Evolutionary conservation across 73 alveolate genomes (phyloP), one percentile per base, ranked within the genome.

Genomic region (Tetrahymena malaccensis): DNA sequence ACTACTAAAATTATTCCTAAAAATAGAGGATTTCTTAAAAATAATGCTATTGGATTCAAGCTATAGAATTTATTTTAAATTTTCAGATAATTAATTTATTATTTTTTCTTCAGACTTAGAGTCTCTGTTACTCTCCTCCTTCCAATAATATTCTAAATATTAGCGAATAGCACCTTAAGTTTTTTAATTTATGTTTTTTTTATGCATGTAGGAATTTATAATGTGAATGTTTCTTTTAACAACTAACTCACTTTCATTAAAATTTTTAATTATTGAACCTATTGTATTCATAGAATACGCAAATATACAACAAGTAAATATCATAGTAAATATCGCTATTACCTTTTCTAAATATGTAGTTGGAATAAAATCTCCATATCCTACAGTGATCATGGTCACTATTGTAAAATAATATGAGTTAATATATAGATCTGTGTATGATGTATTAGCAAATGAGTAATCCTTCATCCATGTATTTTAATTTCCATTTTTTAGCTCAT

Each of bases 351-450:
- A 35, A 12, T 94, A 85, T 22, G 96, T 94, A 50, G 83, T 55
- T n/a, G 98, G 98, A 21, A 96, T 84, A 19, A 97, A 94, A 85
- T 97, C 99, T 21, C 98, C 99, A 94, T 97, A 97, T 8, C 98
- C 98, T 31, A 97, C 99, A 22, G 99, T 97, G 33, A 97, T 93
- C 99, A 97, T 97, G 1, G 99, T 97, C 7, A 98, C 95, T 50
- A 97, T 93, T 9, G 98, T 98, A 95, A 96, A 98, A 95, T 97
- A 98, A n/a, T 97, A 83, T 8, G 98, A 22, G 16, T 97, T 34
- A 4, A 98, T 43, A 93, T 98, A 97, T 38, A 94, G 85, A 37
- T 43, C 96, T 17, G 27, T 55, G 50, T 93, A 85, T 22, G 89
- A 70, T 4, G 21, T 19, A 11, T 31, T 19, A 33, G 21, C 0